Percentiles rank a stretch among this genome's conserved stretches.
Conservation (phyloP, 768 basidiomycete genomes). For the Tubosaeta brunneosetosa region DNA sequence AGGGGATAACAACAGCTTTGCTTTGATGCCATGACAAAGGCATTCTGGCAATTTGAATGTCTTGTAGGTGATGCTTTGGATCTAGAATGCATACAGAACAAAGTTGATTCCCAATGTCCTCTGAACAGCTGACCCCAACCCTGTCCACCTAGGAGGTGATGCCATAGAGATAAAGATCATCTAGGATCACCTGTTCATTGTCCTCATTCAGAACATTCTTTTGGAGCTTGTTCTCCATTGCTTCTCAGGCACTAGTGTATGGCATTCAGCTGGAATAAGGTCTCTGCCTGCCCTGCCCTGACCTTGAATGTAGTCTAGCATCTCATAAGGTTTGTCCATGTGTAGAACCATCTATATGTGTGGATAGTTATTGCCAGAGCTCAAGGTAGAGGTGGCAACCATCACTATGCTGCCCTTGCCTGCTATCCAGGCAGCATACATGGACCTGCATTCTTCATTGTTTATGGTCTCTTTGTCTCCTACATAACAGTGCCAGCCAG, state of each 20-base stretch:
- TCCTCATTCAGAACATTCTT: background rate
- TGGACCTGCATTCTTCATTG: background rate
- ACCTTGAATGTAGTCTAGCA: constrained; percentile 20
- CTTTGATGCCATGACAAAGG: background rate
- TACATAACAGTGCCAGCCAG: constrained; percentile 11
- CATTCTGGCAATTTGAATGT: background rate
- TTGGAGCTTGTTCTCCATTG: background rate
- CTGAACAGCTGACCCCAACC: background rate
- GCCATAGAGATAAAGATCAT: too few relatives aligned
- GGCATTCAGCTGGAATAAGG: background rate
- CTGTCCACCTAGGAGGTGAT: constrained; percentile 2
- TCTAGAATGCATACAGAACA: background rate
- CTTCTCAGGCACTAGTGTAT: background rate
- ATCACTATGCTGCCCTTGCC: constrained; percentile 4
- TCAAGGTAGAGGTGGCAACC: constrained; percentile 23
- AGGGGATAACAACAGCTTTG: too few relatives aligned
- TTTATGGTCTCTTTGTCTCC: constrained; percentile 4
- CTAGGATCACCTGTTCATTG: background rate
- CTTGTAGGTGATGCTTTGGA: background rate
- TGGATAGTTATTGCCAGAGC: constrained; percentile 24
- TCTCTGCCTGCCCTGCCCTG: constrained; percentile 19
- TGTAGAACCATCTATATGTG: constrained; percentile 18
- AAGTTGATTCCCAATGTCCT: background rate
- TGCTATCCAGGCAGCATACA: constrained; percentile 6
- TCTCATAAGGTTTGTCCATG: constrained; percentile 16